Conservation (phyloP, 805 yeast genomes). For the Lipomyces chichibuensis region DNA sequence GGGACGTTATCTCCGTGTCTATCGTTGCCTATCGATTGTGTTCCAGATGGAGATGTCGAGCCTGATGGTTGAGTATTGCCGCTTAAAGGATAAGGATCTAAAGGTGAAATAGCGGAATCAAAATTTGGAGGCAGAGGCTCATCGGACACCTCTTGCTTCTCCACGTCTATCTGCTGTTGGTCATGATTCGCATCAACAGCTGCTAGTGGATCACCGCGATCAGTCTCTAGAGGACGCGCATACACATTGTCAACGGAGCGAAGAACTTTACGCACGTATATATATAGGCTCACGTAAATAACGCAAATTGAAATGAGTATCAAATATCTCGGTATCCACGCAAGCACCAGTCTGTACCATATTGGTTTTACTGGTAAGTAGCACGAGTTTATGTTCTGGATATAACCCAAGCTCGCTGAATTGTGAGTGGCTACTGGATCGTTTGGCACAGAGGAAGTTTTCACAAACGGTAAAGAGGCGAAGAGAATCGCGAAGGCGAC, state of each 20-base stretch:
- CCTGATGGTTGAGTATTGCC: conserved; percentile 8
- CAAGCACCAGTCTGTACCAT: conserved; percentile 72
- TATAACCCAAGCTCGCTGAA: conserved; percentile 53
- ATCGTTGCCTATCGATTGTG: not conserved
- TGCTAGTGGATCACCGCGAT: not conserved
- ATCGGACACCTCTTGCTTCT: not conserved
- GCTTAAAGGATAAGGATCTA: conserved; percentile 5
- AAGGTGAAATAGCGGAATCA: conserved; percentile 6
- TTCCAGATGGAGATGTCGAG: not conserved
- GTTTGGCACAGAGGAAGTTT: conserved; percentile 7
- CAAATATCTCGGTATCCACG: conserved; percentile 81
- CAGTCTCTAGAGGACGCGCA: not conserved
- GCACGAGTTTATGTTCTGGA: conserved; percentile 72
- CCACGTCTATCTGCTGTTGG: not conserved
- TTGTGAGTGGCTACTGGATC: conserved; percentile 33
- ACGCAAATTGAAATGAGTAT: conserved; percentile 63
- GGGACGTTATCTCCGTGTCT: not conserved
- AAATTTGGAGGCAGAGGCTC: not conserved
- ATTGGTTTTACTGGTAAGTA: conserved; percentile 71
- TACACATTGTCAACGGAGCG: conserved; percentile 39
- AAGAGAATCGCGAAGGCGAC: conserved; percentile 65
- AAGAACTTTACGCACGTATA: conserved; percentile 68
- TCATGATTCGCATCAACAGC: not conserved
- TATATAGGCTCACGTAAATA: conserved; percentile 71
- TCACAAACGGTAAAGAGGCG: conserved; percentile 73